Evolutionary conservation across 108 stramenopile genomes (phyloP).

Genomic region (Bacterosira constricta): DNA sequence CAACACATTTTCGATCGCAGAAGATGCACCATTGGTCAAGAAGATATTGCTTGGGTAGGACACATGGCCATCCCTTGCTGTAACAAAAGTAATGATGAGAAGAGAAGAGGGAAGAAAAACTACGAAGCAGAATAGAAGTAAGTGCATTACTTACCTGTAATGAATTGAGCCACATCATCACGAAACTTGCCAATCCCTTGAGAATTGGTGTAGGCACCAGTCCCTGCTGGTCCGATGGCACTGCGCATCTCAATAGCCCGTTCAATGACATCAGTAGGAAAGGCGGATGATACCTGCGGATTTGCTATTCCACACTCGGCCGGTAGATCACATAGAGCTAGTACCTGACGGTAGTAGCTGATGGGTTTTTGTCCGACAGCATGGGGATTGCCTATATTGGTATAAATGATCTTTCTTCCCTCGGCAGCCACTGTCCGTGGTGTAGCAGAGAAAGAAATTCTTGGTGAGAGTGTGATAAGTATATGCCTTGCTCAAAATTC

Average conservation of each 20-base stretch:
- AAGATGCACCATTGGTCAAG: conserved; percentile 92
- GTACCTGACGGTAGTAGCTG: conserved; percentile 83
- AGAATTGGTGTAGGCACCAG: conserved; percentile 76
- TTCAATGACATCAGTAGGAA: conserved; percentile 73
- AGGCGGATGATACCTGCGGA: conserved; percentile 48
- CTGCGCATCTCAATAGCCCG: conserved; percentile 67
- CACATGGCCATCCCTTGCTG: conserved; percentile 74
- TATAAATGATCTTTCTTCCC: conserved; percentile 68
- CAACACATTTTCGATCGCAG: conserved; percentile 82
- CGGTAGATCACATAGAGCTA: conserved; percentile 88
- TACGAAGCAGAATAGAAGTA: too few relatives aligned
- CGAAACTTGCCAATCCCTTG: conserved; percentile 80
- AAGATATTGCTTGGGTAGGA: conserved; percentile 84
- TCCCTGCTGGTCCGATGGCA: conserved; percentile 69
- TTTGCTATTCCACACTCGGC: conserved; percentile 72
- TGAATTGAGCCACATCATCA: conserved; percentile 68
- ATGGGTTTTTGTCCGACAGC: conserved; percentile 90
- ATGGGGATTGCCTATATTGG: conserved; percentile 97
- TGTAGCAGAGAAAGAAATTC: neutral
- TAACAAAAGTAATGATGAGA: too few relatives aligned
- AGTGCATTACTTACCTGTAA: too few relatives aligned
- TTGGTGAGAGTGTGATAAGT: neutral
- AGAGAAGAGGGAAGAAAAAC: too few relatives aligned
- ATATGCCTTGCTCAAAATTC: too few relatives aligned
- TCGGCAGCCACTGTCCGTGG: conserved; percentile 52